phyloP scores from a whole-genome alignment of 352 stramenopile species.

The Globisporangium polare region DNA sequence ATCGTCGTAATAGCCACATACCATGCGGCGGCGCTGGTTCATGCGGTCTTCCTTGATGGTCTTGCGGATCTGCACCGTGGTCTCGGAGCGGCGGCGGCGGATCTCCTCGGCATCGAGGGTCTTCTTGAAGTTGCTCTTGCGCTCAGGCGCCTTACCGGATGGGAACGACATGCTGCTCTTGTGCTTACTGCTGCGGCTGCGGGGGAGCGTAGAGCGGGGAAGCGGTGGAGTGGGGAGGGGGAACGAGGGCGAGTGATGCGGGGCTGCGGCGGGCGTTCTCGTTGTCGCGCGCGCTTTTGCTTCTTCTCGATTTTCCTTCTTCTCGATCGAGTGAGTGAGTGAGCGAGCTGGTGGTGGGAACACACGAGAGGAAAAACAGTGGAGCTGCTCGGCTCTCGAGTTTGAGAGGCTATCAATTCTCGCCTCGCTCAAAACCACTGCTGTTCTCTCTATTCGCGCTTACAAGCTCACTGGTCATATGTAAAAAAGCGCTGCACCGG shows the following conservation, averaged over 20 bases:
- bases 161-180: constrained; percentile 57
- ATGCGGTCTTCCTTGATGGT: constrained; percentile 79
- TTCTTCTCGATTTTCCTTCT: constrained; percentile 8
- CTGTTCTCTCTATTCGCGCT: no score
- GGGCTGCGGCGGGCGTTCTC: constrained; percentile 3
- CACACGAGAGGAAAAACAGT: no score
- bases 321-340: background rate
- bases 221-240: background rate
- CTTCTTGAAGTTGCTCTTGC: constrained; percentile 87
- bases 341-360: background rate
- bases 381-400: no score
- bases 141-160: constrained; percentile 62
- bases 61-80: constrained; percentile 86
- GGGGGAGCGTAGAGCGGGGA: background rate
- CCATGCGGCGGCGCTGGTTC: constrained; percentile 82
- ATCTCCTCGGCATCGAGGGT: constrained; percentile 78
- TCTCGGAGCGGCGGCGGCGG: constrained; percentile 74
- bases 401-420: no score
- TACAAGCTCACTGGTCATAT: no score
- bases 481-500: no score
- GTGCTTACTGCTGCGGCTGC: background rate
- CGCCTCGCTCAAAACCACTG: no score
- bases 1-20: constrained; percentile 2
- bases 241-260: background rate
- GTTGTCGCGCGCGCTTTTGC: constrained; percentile 6